These are phyloP conservation scores for Phenoliferia sp. DNA, from an alignment of 1,284 basidiomycete genomes.

Conservation along the genomic window DNA sequence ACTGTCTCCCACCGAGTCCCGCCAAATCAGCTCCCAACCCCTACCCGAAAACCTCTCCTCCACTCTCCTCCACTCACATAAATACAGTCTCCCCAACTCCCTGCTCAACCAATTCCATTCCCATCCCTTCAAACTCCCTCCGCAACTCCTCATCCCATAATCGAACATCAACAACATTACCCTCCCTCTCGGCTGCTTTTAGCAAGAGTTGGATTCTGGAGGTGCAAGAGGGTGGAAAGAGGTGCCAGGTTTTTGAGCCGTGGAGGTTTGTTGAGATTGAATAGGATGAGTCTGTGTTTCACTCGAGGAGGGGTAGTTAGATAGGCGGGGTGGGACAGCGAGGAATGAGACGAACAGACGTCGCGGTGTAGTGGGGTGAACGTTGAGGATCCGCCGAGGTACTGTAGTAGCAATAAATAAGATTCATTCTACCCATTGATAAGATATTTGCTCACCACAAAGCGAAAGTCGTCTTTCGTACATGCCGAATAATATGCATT, in stretches of 20 bases:
- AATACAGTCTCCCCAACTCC: conserved; percentile 48
- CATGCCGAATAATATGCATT: conserved; percentile 38
- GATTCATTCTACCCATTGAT: not conserved
- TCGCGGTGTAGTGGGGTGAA: conserved; percentile 50
- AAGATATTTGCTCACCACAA: conserved; percentile 31
- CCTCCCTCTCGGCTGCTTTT: conserved; percentile 37
- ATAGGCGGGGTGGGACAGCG: not conserved
- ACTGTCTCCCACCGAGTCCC: conserved; percentile 31
- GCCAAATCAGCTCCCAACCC: too few species aligned
- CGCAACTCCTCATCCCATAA: conserved; percentile 26
- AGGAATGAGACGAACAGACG: conserved; percentile 41
- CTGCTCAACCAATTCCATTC: conserved; percentile 35
- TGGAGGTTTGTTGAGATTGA: conserved; percentile 55
- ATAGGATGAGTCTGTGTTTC: conserved; percentile 47
- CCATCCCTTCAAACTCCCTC: conserved; percentile 17
- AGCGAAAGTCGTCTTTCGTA: conserved; percentile 40
- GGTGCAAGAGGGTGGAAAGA: conserved; percentile 48
- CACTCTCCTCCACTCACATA: conserved; percentile 26
- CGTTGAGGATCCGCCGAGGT: conserved; percentile 46
- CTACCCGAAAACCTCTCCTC: too few species aligned
- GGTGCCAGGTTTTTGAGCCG: conserved; percentile 52
- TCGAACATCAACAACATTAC: conserved; percentile 34
- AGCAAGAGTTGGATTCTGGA: conserved; percentile 7
- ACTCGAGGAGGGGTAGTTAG: not conserved
- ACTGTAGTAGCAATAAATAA: conserved; percentile 33